A percentile compares a stretch with the other conserved stretches of the same genome.
These are phyloP conservation scores for Mucuna pruriens DNA, from an alignment of 306 rosid genomes.

Conservation along the genomic window DNA sequence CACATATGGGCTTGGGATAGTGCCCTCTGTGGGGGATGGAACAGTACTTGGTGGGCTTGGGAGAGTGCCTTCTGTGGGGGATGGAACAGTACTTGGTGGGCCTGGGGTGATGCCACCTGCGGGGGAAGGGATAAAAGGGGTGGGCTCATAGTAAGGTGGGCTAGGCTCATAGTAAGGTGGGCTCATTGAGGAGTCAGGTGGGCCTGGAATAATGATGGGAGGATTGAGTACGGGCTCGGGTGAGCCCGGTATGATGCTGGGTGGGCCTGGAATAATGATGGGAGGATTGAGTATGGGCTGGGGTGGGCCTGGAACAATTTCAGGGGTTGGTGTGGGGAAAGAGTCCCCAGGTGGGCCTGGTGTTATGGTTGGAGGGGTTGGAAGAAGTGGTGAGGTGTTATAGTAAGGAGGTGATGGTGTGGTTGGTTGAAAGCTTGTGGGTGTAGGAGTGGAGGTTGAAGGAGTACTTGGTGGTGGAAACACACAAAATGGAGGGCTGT, in stretches of 20 bases:
- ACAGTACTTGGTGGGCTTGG: slow-evolving; percentile 54
- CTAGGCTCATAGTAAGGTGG: slow-evolving; percentile 58
- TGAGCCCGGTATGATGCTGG: slow-evolving; percentile 28
- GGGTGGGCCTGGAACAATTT: slow-evolving; percentile 44
- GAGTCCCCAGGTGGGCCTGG: slow-evolving; percentile 52
- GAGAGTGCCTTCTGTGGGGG: slow-evolving; percentile 49
- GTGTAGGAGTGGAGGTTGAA: slow-evolving; percentile 53
- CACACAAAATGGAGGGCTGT: slow-evolving; percentile 65
- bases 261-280: slow-evolving; percentile 39
- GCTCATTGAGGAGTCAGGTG: slow-evolving; percentile 41
- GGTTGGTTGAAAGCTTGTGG: slow-evolving; percentile 45
- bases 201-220: slow-evolving; percentile 46
- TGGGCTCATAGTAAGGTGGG: slow-evolving; percentile 53
- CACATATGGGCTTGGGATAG: slow-evolving; percentile 66
- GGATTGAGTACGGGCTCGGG: slow-evolving; percentile 45
- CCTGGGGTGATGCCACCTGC: slow-evolving; percentile 44
- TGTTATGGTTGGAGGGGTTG: slow-evolving; percentile 46
- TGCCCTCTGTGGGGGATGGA: slow-evolving; percentile 61
- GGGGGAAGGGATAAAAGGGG: slow-evolving; percentile 54
- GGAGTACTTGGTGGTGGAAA: slow-evolving; percentile 73
- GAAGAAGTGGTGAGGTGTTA: slow-evolving; percentile 57
- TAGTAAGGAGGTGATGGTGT: slow-evolving; percentile 47
- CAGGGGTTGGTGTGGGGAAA: slow-evolving; percentile 43
- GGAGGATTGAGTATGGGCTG: slow-evolving; percentile 55
- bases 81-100: slow-evolving; percentile 55